Conservation (phyloP, 495 filamentous ascomycete genomes). For the Penicillium cataractarum region DNA sequence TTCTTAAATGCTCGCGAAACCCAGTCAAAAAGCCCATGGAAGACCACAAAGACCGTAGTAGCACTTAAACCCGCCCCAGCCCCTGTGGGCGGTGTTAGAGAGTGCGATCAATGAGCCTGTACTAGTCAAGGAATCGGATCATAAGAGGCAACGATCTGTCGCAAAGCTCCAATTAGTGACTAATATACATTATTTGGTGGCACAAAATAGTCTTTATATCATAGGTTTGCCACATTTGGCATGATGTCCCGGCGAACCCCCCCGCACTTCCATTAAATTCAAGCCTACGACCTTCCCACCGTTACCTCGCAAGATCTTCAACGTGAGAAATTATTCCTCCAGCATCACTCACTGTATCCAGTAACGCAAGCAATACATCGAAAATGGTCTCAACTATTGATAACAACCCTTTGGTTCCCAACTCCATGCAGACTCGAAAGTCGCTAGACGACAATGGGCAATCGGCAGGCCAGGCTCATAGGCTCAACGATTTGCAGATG, state of each 20-base stretch:
- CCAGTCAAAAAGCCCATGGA: neutral
- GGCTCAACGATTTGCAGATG: constrained; percentile 15
- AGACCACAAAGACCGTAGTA: neutral
- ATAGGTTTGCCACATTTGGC: constrained; percentile 28
- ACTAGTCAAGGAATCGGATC: too few species aligned
- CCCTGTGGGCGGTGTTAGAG: too few species aligned
- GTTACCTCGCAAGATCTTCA: neutral
- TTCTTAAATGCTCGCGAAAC: neutral
- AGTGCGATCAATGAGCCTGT: neutral
- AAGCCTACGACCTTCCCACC: neutral
- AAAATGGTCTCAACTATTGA: constrained; percentile 11
- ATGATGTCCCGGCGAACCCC: constrained; percentile 11
- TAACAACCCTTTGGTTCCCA: constrained; percentile 28
- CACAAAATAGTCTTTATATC: constrained; percentile 28
- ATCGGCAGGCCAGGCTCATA: constrained; percentile 2
- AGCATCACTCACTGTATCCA: neutral
- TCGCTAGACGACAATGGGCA: constrained; percentile 13
- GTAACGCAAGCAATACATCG: neutral
- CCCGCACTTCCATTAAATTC: constrained; percentile 21
- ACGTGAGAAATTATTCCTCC: neutral
- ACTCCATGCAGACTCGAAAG: constrained; percentile 18
- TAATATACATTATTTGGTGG: constrained; percentile 7
- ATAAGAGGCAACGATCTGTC: neutral
- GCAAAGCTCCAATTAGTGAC: neutral
- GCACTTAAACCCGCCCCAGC: too few species aligned